phyloP scores from a whole-genome alignment of 1,284 basidiomycete species.

The Amylostereum areolatum region DNA sequence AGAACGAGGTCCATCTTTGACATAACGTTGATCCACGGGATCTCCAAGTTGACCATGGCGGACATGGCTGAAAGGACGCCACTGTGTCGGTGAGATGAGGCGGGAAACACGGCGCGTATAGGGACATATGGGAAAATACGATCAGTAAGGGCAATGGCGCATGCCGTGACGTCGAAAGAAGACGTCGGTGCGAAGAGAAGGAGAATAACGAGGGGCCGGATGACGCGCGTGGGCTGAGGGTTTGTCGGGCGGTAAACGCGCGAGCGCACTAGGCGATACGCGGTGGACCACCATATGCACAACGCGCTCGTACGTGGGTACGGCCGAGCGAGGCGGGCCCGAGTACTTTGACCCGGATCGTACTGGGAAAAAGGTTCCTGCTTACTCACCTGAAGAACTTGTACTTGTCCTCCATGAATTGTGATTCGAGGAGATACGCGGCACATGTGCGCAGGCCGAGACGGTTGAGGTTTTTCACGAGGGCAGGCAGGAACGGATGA shows the following conservation, averaged over 20 bases:
- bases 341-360: too few relatives aligned
- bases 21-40: conserved; percentile 97
- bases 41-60: conserved; percentile 96
- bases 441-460: conserved; percentile 78
- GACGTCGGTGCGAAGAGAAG: too few relatives aligned
- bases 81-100: conserved; percentile 32
- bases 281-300: too few relatives aligned
- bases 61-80: conserved; percentile 99
- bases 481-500: conserved; percentile 89
- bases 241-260: too few relatives aligned
- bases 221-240: too few relatives aligned
- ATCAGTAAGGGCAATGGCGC: neutral
- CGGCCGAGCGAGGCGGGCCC: too few relatives aligned
- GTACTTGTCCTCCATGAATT: conserved; percentile 98
- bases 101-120: neutral
- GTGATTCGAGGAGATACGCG: conserved; percentile 92
- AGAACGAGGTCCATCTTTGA: conserved; percentile 99
- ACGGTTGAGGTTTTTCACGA: conserved; percentile 68
- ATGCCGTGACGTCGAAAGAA: neutral
- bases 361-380: too few relatives aligned
- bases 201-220: too few relatives aligned
- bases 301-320: too few relatives aligned
- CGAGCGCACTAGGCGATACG: too few relatives aligned
- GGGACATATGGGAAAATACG: too few relatives aligned
- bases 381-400: conserved; percentile 85